These are phyloP conservation scores for Saccharomycopsis javanensis DNA, from an alignment of 805 yeast species.

Conservation along the genomic window DNA sequence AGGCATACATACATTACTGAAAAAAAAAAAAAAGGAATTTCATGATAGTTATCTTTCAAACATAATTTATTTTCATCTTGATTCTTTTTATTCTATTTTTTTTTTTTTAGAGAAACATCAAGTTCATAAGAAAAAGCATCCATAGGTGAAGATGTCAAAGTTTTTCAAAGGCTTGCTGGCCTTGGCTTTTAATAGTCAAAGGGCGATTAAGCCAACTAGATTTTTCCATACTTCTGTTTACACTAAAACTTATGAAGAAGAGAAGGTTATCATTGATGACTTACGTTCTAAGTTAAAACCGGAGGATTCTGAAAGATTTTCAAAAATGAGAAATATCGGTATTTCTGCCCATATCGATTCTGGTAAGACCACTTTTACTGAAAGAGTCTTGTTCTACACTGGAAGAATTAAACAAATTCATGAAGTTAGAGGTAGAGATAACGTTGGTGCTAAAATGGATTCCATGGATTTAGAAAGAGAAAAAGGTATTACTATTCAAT, in stretches of 20 bases:
- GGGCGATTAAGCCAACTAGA: slow-evolving; percentile 19
- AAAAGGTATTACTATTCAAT: slow-evolving; percentile 96
- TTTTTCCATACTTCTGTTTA: slow-evolving; percentile 27
- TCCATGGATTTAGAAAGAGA: slow-evolving; percentile 98
- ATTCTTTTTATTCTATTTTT: background rate
- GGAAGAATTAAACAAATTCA: slow-evolving; percentile 96
- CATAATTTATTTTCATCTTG: background rate
- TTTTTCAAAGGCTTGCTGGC: background rate
- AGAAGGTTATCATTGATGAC: slow-evolving; percentile 56
- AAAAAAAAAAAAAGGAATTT: background rate
- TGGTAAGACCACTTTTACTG: slow-evolving; percentile 97
- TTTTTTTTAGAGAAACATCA: too few relatives aligned
- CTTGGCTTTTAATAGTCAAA: background rate
- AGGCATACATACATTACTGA: too few relatives aligned
- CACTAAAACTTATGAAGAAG: slow-evolving; percentile 49
- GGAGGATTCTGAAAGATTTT: slow-evolving; percentile 41
- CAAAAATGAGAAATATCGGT: slow-evolving; percentile 82
- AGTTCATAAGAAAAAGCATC: background rate
- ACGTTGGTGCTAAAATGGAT: slow-evolving; percentile 99
- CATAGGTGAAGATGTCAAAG: background rate
- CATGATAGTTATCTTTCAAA: too few relatives aligned
- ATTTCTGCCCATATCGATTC: slow-evolving; percentile 97
- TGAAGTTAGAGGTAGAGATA: slow-evolving; percentile 93
- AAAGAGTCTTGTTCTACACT: slow-evolving; percentile 90
- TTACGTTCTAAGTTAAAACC: slow-evolving; percentile 37